Conservation (phyloP, 352 stramenopile species). For the Globisporangium mamillatum region DNA sequence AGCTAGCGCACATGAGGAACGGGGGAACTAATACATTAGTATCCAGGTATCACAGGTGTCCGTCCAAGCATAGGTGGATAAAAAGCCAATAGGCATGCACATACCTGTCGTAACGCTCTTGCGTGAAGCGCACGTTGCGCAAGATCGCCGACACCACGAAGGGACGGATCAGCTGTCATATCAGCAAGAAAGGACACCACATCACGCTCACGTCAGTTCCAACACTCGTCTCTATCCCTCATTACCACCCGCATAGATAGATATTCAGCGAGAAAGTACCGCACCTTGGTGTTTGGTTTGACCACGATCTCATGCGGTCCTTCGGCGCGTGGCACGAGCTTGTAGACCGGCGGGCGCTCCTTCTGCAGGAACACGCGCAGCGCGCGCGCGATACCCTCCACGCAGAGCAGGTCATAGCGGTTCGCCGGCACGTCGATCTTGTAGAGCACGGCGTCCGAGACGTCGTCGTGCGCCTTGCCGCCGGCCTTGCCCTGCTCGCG, state of each 20-base stretch:
- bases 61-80: neutral
- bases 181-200: neutral
- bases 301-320: conserved; percentile 84
- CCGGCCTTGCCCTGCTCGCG: conserved; percentile 61
- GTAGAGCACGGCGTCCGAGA: conserved; percentile 95
- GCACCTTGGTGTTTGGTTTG: conserved; percentile 83
- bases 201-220: neutral
- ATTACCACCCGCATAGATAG: neutral
- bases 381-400: conserved; percentile 97
- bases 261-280: neutral
- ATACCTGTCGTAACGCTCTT: conserved; percentile 93
- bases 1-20: conserved; percentile 48
- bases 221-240: neutral
- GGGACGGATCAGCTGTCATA: conserved; percentile 85
- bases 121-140: conserved; percentile 94
- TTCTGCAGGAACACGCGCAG: conserved; percentile 97
- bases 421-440: conserved; percentile 99
- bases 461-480: conserved; percentile 52
- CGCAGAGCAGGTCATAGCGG: conserved; percentile 98
- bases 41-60: no score
- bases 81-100: conserved; percentile 12
- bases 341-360: conserved; percentile 89
- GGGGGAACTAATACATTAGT: no score
- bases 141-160: conserved; percentile 98
- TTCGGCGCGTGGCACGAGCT: conserved; percentile 51